These are phyloP conservation scores for Ceratocystis alfenasii DNA, from an alignment of 2,329 filamentous ascomycete species.

Conservation along the genomic window DNA sequence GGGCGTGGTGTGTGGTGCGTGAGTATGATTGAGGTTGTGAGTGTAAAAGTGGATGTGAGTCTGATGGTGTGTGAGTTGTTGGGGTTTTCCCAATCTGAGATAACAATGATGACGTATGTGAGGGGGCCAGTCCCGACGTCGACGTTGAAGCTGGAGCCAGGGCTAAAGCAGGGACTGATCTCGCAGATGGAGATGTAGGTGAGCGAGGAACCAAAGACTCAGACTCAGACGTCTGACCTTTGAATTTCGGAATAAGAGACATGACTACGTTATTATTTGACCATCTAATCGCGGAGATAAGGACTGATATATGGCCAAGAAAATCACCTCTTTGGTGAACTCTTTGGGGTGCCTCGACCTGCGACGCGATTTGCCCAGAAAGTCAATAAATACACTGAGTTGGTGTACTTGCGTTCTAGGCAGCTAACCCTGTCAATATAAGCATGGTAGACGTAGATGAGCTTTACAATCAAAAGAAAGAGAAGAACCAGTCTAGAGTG, in stretches of 20 bases:
- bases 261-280: constrained; percentile 13
- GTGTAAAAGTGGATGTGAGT: not conserved
- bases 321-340: not conserved
- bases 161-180: not conserved
- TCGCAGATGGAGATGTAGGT: not conserved
- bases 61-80: not conserved
- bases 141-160: not conserved
- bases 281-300: not conserved
- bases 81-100: not conserved
- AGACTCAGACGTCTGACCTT: constrained; percentile 13
- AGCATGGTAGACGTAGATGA: not conserved
- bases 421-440: constrained; percentile 1
- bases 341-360: not conserved
- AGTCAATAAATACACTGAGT: not conserved
- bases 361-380: constrained; percentile 5
- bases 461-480: not conserved
- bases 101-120: constrained; percentile 6
- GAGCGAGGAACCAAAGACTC: constrained; percentile 5
- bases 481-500: not conserved
- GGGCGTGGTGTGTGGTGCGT: constrained; percentile 2
- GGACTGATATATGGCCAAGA: not conserved
- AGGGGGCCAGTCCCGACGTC: constrained; percentile 3
- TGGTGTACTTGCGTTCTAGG: not conserved
- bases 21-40: constrained; percentile 8
- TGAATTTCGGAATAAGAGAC: constrained; percentile 19